These are phyloP conservation scores for Colletotrichum simmondsii DNA, from an alignment of 2,329 filamentous ascomycete genomes.

Conservation along the genomic window DNA sequence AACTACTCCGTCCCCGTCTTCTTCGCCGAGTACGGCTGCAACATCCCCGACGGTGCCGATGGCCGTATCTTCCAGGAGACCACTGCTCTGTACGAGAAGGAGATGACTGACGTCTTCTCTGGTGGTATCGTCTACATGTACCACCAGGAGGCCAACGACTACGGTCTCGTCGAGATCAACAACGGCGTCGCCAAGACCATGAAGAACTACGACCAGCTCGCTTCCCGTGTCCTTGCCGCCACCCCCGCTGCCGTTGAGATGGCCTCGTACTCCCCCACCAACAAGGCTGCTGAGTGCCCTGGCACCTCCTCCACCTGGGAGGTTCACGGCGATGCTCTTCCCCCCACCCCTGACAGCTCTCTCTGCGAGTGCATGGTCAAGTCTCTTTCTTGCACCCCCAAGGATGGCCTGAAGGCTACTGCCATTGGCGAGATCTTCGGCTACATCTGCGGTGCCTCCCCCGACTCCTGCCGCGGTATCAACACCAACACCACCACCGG, in stretches of 20 bases:
- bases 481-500: slow-evolving; percentile 73
- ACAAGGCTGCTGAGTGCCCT: slow-evolving; percentile 80
- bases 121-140: slow-evolving; percentile 99
- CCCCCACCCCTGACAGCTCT: slow-evolving; percentile 80
- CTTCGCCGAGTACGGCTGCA: slow-evolving; percentile 99
- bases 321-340: slow-evolving; percentile 74
- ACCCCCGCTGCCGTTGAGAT: slow-evolving; percentile 74
- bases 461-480: slow-evolving; percentile 74
- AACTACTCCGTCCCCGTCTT: slow-evolving; percentile 95
- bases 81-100: slow-evolving; percentile 77
- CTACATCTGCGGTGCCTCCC: slow-evolving; percentile 73
- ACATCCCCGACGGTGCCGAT: slow-evolving; percentile 67
- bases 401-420: slow-evolving; percentile 64
- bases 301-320: slow-evolving; percentile 72
- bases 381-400: slow-evolving; percentile 77
- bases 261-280: slow-evolving; percentile 77
- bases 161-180: slow-evolving; percentile 76
- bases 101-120: slow-evolving; percentile 91
- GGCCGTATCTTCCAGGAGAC: slow-evolving; percentile 89
- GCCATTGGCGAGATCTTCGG: slow-evolving; percentile 77
- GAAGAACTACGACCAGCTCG: slow-evolving; percentile 79
- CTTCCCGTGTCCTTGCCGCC: slow-evolving; percentile 75
- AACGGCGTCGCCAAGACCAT: slow-evolving; percentile 72
- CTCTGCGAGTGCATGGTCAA: slow-evolving; percentile 90
- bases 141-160: slow-evolving; percentile 91